Evolutionary conservation across 768 basidiomycete genomes (phyloP).

Genomic region (Pleurotus salmoneostramineus): DNA sequence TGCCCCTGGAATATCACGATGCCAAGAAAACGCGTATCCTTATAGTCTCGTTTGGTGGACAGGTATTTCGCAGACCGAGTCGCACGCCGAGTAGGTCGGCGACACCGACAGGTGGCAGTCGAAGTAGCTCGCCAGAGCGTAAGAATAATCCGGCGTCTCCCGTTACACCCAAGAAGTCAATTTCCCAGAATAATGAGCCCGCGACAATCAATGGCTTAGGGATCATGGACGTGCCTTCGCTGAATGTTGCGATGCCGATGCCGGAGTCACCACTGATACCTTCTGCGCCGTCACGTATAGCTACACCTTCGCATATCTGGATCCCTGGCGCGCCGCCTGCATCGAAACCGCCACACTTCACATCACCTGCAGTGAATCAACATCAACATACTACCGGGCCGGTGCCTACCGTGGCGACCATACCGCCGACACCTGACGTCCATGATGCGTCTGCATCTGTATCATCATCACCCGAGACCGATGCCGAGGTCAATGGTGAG

Average conservation of each 20-base stretch:
- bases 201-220: constrained; percentile 3
- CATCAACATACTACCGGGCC: not conserved
- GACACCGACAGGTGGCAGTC: constrained; percentile 20
- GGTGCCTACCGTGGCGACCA: constrained; percentile 20
- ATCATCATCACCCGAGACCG: constrained; percentile 8
- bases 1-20: constrained; percentile 50
- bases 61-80: constrained; percentile 59
- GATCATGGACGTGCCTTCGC: constrained; percentile 5
- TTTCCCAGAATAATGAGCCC: not conserved
- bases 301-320: constrained; percentile 51
- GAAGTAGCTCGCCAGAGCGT: constrained; percentile 12
- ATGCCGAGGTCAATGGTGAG: constrained; percentile 16
- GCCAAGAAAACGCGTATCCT: constrained; percentile 52
- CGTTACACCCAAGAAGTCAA: not conserved
- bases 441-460: constrained; percentile 6
- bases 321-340: constrained; percentile 58
- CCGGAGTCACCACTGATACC: not conserved
- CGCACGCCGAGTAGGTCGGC: constrained; percentile 31
- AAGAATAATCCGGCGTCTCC: constrained; percentile 2
- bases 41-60: constrained; percentile 79
- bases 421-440: constrained; percentile 31
- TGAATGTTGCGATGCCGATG: not conserved
- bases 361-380: constrained; percentile 6
- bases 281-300: constrained; percentile 29
- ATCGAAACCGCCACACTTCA: constrained; percentile 27